Percentiles rank a stretch among this genome's conserved stretches.
Conservation (phyloP, 164 flowering plant genomes). For the Annona squamosa region DNA sequence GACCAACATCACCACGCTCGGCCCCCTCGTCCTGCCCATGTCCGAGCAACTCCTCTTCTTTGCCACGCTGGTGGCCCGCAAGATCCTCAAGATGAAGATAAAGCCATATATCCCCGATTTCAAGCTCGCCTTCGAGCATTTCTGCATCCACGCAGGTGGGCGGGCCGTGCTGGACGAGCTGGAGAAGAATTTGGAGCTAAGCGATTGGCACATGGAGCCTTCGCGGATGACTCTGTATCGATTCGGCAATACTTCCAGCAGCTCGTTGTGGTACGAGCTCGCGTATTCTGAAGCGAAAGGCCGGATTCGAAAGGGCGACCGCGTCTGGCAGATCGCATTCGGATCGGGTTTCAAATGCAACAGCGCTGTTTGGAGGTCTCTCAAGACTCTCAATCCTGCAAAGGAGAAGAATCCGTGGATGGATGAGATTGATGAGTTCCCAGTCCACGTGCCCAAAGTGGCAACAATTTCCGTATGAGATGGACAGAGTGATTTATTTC, state of each 20-base stretch:
- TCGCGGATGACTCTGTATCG: conserved; percentile 64
- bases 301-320: conserved; percentile 54
- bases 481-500: too few species aligned
- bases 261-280: conserved; percentile 77
- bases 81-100: conserved; percentile 37
- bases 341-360: conserved; percentile 75
- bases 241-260: conserved; percentile 68
- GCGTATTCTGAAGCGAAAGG: conserved; percentile 62
- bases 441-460: conserved; percentile 50
- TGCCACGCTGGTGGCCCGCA: conserved; percentile 43
- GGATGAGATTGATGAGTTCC: conserved; percentile 55
- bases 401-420: conserved; percentile 71
- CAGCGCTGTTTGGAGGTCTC: conserved; percentile 67
- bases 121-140: conserved; percentile 77
- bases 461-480: conserved; percentile 12
- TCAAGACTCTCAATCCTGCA: conserved; percentile 40
- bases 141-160: conserved; percentile 83
- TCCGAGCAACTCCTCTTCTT: conserved; percentile 69
- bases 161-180: conserved; percentile 69
- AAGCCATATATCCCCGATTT: conserved; percentile 76
- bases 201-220: conserved; percentile 74
- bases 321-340: conserved; percentile 69
- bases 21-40: conserved; percentile 73
- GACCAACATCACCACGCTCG: conserved; percentile 69
- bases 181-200: conserved; percentile 65